phyloP scores from a whole-genome alignment of 176 grass and related monocot genomes.

The Raddia guianensis region DNA sequence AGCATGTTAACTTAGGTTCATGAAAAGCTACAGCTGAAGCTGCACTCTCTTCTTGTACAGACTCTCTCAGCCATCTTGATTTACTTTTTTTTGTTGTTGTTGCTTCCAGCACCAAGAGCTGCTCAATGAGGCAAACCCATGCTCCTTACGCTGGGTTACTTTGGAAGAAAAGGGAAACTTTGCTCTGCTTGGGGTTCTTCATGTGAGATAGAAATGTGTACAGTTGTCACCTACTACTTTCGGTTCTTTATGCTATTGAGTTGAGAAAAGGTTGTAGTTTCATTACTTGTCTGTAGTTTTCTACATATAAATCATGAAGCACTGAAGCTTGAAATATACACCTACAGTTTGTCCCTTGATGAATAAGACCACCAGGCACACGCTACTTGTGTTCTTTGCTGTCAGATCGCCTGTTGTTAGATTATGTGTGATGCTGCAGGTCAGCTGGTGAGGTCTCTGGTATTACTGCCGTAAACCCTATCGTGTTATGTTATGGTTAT shows the following conservation, averaged over 20 bases:
- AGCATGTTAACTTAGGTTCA: too few species aligned
- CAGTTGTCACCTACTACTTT: conserved; percentile 55
- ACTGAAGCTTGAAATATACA: conserved; percentile 46
- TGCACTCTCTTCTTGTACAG: background rate
- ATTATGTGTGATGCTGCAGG: background rate
- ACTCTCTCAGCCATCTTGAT: background rate
- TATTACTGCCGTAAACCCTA: conserved; percentile 2
- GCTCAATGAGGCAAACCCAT: conserved; percentile 36
- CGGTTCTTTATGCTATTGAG: conserved; percentile 30
- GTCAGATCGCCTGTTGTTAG: background rate
- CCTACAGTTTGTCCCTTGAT: conserved; percentile 38
- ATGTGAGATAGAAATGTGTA: conserved; percentile 63
- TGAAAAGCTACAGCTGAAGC: too few species aligned
- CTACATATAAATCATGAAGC: conserved; percentile 34
- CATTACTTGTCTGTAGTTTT: conserved; percentile 38
- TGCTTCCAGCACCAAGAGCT: conserved; percentile 64
- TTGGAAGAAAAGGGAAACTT: conserved; percentile 42
- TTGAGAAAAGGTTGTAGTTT: conserved; percentile 48
- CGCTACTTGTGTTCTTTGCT: background rate
- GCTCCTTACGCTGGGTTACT: background rate
- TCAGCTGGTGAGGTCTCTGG: background rate
- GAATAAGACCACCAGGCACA: conserved; percentile 41
- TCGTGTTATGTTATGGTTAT: conserved; percentile 33
- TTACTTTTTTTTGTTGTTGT: conserved; percentile 30
- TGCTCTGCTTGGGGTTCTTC: conserved; percentile 44